phyloP scores from a whole-genome alignment of 345 rosid genomes.

The Citropsis articulata region DNA sequence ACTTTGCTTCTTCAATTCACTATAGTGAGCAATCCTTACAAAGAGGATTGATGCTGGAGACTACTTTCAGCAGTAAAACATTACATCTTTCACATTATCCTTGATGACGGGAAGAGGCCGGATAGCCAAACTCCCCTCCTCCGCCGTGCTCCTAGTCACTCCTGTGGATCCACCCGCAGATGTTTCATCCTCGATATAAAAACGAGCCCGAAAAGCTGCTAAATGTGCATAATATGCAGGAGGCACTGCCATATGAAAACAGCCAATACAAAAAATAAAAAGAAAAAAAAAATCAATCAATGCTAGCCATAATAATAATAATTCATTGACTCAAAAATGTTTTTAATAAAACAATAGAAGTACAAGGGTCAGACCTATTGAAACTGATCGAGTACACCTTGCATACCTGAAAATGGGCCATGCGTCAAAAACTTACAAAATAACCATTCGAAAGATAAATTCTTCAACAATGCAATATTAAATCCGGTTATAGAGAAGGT shows the following conservation, averaged over 20 bases:
- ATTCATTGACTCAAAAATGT: not conserved
- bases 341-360: not conserved
- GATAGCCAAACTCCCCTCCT: not conserved
- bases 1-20: too few species aligned
- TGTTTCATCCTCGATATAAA: slow-evolving; percentile 25
- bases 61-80: slow-evolving; percentile 31
- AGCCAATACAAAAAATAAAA: not conserved
- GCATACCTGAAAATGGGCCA: slow-evolving; percentile 43
- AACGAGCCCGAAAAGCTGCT: slow-evolving; percentile 46
- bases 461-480: not conserved
- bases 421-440: not conserved
- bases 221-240: slow-evolving; percentile 53
- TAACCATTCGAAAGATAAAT: not conserved
- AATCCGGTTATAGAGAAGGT: not conserved
- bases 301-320: not conserved
- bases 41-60: not conserved
- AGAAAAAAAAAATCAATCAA: not conserved
- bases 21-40: too few species aligned
- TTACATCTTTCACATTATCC: slow-evolving; percentile 40
- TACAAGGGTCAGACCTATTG: slow-evolving; percentile 40
- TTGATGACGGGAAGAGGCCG: slow-evolving; percentile 34
- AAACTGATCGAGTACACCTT: slow-evolving; percentile 72
- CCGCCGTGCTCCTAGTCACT: not conserved
- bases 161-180: slow-evolving; percentile 21
- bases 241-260: slow-evolving; percentile 42